phyloP scores from a whole-genome alignment of 2,329 filamentous ascomycete genomes.

The Aspergillus pseudoterreus region DNA sequence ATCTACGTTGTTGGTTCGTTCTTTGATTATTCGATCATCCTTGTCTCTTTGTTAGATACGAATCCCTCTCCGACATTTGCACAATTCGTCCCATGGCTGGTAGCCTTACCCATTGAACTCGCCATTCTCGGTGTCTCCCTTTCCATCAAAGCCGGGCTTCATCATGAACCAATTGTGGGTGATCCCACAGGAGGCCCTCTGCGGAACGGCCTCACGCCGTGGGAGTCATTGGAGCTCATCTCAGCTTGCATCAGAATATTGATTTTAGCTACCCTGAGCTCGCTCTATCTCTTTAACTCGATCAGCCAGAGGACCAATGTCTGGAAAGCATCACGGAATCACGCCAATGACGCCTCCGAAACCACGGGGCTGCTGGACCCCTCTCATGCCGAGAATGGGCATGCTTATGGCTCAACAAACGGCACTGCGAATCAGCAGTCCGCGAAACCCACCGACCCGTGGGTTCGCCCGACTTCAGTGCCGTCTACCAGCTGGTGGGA shows the following conservation, averaged over 20 bases:
- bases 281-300: conserved; percentile 55
- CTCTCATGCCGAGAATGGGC: conserved; percentile 44
- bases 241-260: conserved; percentile 67
- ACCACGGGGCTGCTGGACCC: conserved; percentile 40
- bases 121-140: conserved; percentile 67
- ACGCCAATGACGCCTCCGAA: conserved; percentile 40
- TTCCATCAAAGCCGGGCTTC: conserved; percentile 63
- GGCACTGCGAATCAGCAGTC: conserved; percentile 35
- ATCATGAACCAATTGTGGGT: conserved; percentile 59
- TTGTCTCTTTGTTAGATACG: conserved; percentile 83
- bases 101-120: conserved; percentile 69
- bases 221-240: conserved; percentile 41
- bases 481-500: conserved; percentile 94
- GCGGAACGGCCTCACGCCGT: conserved; percentile 36
- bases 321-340: conserved; percentile 22
- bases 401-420: conserved; percentile 50
- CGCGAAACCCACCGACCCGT: conserved; percentile 60
- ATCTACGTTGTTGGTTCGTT: conserved; percentile 81
- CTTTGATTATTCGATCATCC: conserved; percentile 81
- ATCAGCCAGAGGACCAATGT: conserved; percentile 44
- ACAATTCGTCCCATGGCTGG: conserved; percentile 75
- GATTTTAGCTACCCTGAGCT: conserved; percentile 58
- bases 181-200: conserved; percentile 43
- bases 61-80: conserved; percentile 74
- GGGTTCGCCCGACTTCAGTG: conserved; percentile 82